A percentile compares a stretch with the other conserved stretches of the same genome.
phyloP scores from a whole-genome alignment of 1,139 yeast species.

The Candida tetrigidarum region DNA sequence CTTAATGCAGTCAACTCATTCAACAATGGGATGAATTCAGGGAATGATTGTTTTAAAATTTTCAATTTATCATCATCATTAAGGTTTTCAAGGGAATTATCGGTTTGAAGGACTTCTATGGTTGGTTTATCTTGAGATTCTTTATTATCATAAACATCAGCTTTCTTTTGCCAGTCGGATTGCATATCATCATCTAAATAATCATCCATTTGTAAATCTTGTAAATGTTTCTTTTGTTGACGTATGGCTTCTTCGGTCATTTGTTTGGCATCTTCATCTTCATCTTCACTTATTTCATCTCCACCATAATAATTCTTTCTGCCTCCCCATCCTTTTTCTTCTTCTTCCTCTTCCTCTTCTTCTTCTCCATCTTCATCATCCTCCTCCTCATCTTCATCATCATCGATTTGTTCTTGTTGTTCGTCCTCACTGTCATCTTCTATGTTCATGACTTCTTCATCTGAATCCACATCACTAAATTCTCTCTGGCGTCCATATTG shows the following conservation, averaged over 20 bases:
- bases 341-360: conserved; percentile 54
- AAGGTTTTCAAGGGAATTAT: conserved; percentile 38
- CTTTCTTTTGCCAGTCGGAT: conserved; percentile 63
- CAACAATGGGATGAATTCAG: conserved; percentile 82
- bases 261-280: conserved; percentile 65
- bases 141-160: conserved; percentile 33
- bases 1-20: conserved; percentile 60
- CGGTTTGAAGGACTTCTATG: conserved; percentile 29
- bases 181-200: conserved; percentile 82
- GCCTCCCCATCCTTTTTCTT: conserved; percentile 78
- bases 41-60: conserved; percentile 63
- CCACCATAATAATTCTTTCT: conserved; percentile 80
- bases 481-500: conserved; percentile 34
- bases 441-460: conserved; percentile 32
- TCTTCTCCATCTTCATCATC: conserved; percentile 46
- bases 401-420: conserved; percentile 36
- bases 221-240: conserved; percentile 83
- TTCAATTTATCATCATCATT: conserved; percentile 48
- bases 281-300: conserved; percentile 72
- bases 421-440: conserved; percentile 27
- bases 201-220: conserved; percentile 81
- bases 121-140: conserved; percentile 12
- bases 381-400: conserved; percentile 35
- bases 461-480: conserved; percentile 45
- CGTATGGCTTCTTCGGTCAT: conserved; percentile 90